Base-by-base conservation (phyloP, 352 stramenopile genomes). In the Globisporangium camurandrum region DNA sequence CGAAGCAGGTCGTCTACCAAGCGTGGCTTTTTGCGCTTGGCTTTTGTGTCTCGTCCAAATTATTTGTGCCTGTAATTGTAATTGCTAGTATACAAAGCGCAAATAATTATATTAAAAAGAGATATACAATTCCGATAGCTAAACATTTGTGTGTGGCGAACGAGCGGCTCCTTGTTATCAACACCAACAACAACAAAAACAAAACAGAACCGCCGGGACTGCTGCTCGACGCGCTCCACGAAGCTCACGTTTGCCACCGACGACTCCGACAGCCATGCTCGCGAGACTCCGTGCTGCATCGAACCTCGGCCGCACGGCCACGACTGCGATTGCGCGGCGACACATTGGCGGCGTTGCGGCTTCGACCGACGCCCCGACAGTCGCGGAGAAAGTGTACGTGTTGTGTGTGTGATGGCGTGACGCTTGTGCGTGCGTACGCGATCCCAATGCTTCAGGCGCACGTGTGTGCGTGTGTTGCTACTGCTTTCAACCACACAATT, bases 301-400 rank as follows among this genome's bases (percentile, higher is more conserved):
- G 54, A 40, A 40, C 31, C 31, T 57, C 9, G 44, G 36, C 49
- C 49, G 57, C 46, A 53, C 26, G 51, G 55, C 54, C 49, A n/a
- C n/a, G n/a, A n/a, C n/a, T n/a, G n/a, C n/a, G n/a, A 62, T 56
- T 44, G 63, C 55, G 38, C 65, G 68, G 36, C 70, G 73, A 59
- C 74, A 65, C 61, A 80, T 85, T 53, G 73, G 70, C 52, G 73
- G 73, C 36, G 57, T 85, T 45, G 63, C 68, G 36, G 47, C 47
- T 17, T 27, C 59, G 2, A 26, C 31, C 19, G 68, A 82, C 41
- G 59, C 51, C 22, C 68, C 70, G 4, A 82, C 70, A 14, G 73
- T 85, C 40, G 56, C 68, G 34, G 70, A 85, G 45, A 83, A 81
- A 74, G 57, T 85, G 73, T 85, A 46, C 63, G 69, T 74, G 5